Conservation (phyloP, 1,139 yeast genomes). For the Fermentozyma sake region DNA sequence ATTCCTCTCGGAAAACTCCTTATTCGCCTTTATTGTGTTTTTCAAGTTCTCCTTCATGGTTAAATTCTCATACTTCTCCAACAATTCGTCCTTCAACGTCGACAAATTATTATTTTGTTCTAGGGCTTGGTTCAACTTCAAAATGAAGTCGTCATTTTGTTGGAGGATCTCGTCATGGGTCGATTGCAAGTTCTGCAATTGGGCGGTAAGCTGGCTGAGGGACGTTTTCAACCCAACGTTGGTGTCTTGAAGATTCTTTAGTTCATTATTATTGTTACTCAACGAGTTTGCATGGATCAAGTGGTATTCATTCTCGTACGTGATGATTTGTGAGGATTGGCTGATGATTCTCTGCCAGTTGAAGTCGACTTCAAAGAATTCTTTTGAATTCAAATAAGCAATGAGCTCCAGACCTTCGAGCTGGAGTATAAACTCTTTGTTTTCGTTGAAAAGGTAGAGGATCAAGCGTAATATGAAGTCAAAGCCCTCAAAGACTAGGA, state of each 20-base stretch:
- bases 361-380: slow-evolving; percentile 16
- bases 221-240: slow-evolving; percentile 31
- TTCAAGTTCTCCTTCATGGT: slow-evolving; percentile 44
- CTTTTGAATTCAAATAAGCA: slow-evolving; percentile 19
- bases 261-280: slow-evolving; percentile 36
- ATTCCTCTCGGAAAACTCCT: slow-evolving; percentile 37
- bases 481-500: slow-evolving; percentile 39
- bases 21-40: slow-evolving; percentile 43
- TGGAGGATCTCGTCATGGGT: slow-evolving; percentile 38
- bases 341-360: slow-evolving; percentile 15
- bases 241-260: slow-evolving; percentile 34
- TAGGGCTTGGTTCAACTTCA: slow-evolving; percentile 22
- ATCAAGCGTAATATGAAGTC: slow-evolving; percentile 30
- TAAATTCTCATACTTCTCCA: slow-evolving; percentile 30
- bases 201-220: slow-evolving; percentile 25
- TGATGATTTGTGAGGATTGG: slow-evolving; percentile 27
- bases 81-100: slow-evolving; percentile 17
- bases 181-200: slow-evolving; percentile 27
- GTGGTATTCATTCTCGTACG: slow-evolving; percentile 43
- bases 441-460: slow-evolving; percentile 19
- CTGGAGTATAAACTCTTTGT: slow-evolving; percentile 15
- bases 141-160: slow-evolving; percentile 30
- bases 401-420: slow-evolving; percentile 29
- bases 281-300: slow-evolving; percentile 39
- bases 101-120: slow-evolving; percentile 17